Percentiles rank a stretch among this genome's conserved stretches.
Conservation (phyloP, 2,329 filamentous ascomycete genomes). For the Pseudopyricularia javanii region DNA sequence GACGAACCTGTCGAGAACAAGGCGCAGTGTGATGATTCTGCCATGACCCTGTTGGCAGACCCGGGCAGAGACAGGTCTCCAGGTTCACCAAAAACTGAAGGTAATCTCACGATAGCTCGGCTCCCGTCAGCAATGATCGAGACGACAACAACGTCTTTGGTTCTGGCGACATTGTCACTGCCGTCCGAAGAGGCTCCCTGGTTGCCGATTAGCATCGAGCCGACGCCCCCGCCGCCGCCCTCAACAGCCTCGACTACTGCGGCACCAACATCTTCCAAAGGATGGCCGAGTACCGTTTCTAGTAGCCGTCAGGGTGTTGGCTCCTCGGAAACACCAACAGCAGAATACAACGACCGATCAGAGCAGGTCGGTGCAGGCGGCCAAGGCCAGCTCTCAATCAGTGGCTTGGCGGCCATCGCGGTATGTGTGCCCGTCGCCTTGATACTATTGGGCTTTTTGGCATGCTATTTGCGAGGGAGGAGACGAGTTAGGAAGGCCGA, state of each 20-base stretch:
- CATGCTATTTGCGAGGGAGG: slow-evolving; percentile 22
- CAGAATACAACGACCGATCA: neutral
- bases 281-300: neutral
- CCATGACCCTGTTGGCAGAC: neutral
- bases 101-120: neutral
- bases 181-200: neutral
- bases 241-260: neutral
- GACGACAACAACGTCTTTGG: neutral
- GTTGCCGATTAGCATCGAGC: neutral
- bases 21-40: neutral
- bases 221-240: neutral
- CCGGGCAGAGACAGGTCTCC: neutral
- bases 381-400: slow-evolving; percentile 18
- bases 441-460: slow-evolving; percentile 21
- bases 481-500: slow-evolving; percentile 9
- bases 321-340: neutral
- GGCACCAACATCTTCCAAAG: neutral
- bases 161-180: neutral
- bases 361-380: neutral
- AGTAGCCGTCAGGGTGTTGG: neutral
- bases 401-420: slow-evolving; percentile 31
- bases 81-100: neutral
- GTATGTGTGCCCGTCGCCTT: slow-evolving; percentile 26
- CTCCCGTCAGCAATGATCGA: neutral
- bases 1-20: neutral